phyloP scores from a whole-genome alignment of 139 green algal genomes.

The Medakamo hakoo region DNA sequence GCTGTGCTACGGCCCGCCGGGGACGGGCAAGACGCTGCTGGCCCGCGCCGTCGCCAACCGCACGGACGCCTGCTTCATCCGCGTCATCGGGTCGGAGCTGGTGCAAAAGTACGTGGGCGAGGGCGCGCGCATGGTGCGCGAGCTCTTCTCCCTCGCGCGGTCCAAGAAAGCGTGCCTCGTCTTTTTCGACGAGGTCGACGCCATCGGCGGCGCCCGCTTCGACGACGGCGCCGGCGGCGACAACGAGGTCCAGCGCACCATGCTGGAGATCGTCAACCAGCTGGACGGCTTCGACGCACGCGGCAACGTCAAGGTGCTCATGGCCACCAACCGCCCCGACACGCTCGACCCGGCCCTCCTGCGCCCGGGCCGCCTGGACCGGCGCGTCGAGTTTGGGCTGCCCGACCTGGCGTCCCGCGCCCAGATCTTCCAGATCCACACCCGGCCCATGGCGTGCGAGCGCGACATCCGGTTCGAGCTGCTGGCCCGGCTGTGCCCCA shows the following conservation, averaged over 20 bases:
- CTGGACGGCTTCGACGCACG: slow-evolving; percentile 95
- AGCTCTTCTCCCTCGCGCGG: slow-evolving; percentile 75
- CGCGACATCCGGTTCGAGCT: slow-evolving; percentile 94
- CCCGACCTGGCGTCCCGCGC: slow-evolving; percentile 85
- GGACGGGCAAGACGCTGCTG: slow-evolving; percentile 89
- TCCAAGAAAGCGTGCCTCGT: slow-evolving; percentile 98
- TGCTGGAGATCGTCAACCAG: slow-evolving; percentile 99
- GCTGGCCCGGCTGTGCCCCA: slow-evolving; percentile 85
- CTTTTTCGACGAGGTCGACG: slow-evolving; percentile 98
- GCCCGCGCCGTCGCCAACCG: slow-evolving; percentile 92
- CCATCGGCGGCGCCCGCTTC: slow-evolving; percentile 90
- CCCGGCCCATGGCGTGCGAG: slow-evolving; percentile 90
- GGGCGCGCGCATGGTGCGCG: slow-evolving; percentile 79
- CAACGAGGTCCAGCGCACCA: slow-evolving; percentile 99
- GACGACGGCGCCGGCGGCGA: slow-evolving; percentile 91
- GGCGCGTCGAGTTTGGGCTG: slow-evolving; percentile 96
- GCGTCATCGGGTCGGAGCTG: slow-evolving; percentile 94
- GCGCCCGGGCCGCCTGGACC: slow-evolving; percentile 82
- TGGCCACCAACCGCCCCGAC: slow-evolving; percentile 93
- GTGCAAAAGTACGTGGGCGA: slow-evolving; percentile 99
- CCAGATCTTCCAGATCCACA: slow-evolving; percentile 98
- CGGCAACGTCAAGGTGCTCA: slow-evolving; percentile 97
- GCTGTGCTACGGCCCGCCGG: slow-evolving; percentile 85
- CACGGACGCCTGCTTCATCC: slow-evolving; percentile 98
- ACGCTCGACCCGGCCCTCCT: slow-evolving; percentile 94